Evolutionary conservation across 2,329 filamentous ascomycete genomes (phyloP).

Genomic region (Diaporthe sp.): DNA sequence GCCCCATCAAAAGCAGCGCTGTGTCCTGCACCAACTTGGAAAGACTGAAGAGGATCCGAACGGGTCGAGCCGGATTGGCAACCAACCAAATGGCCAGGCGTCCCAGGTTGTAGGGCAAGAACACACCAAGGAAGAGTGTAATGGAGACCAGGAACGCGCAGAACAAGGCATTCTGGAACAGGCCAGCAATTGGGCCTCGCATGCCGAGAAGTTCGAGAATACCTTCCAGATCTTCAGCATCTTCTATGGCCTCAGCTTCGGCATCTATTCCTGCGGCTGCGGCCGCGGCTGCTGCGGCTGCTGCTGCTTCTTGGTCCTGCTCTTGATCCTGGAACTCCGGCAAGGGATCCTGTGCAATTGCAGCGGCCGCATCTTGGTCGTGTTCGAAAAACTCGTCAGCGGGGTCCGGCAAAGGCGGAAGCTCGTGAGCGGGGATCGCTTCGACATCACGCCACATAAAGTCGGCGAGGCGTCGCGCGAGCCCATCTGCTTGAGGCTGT

Average conservation of each 20-base stretch:
- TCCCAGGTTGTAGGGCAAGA: slow-evolving; percentile 92
- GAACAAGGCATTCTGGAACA: slow-evolving; percentile 96
- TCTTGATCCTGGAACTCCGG: slow-evolving; percentile 50
- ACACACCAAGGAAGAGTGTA: slow-evolving; percentile 88
- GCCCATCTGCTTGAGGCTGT: slow-evolving; percentile 52
- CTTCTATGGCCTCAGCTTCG: slow-evolving; percentile 82
- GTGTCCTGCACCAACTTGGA: slow-evolving; percentile 87
- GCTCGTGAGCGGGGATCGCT: slow-evolving; percentile 67
- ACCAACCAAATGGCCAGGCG: slow-evolving; percentile 85
- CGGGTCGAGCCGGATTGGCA: slow-evolving; percentile 83
- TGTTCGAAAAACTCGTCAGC: slow-evolving; percentile 55
- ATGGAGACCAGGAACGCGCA: slow-evolving; percentile 90
- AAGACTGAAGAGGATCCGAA: slow-evolving; percentile 78
- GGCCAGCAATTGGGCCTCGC: slow-evolving; percentile 89
- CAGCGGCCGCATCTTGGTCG: slow-evolving; percentile 50
- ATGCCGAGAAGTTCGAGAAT: slow-evolving; percentile 97
- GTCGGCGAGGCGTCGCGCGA: slow-evolving; percentile 63
- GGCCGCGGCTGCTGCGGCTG: slow-evolving; percentile 69
- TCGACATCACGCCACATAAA: slow-evolving; percentile 75
- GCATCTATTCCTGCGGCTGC: slow-evolving; percentile 78
- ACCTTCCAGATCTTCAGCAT: slow-evolving; percentile 95
- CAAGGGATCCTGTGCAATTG: slow-evolving; percentile 45
- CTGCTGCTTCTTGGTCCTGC: slow-evolving; percentile 71
- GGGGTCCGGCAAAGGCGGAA: slow-evolving; percentile 55
- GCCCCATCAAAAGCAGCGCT: slow-evolving; percentile 74